A percentile compares a stretch with the other conserved stretches of the same genome.
These are phyloP conservation scores for Cadophora sp. DNA, from an alignment of 2,329 filamentous ascomycete species.

Conservation along the genomic window DNA sequence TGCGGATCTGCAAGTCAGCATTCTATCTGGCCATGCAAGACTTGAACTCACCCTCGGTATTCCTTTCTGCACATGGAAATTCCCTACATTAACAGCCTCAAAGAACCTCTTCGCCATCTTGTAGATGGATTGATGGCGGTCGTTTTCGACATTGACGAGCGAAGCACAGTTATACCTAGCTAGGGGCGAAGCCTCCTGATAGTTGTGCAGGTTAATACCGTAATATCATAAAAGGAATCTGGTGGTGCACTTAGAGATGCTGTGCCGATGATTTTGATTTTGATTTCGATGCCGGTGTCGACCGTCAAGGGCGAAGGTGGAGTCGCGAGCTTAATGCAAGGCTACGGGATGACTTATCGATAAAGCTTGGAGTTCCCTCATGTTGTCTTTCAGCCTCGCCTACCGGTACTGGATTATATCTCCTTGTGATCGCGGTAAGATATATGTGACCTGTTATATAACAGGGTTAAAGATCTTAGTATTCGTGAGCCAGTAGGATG, in stretches of 20 bases:
- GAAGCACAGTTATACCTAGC: not conserved
- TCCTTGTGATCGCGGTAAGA: not conserved
- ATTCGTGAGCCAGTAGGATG: not conserved
- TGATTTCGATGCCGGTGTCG: too few relatives aligned
- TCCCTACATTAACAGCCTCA: slow-evolving; percentile 29
- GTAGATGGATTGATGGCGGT: not conserved
- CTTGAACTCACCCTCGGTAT: not conserved
- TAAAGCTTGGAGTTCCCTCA: not conserved
- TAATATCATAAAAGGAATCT: not conserved
- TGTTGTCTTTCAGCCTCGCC: not conserved
- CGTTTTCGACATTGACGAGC: slow-evolving; percentile 5
- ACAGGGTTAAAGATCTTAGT: not conserved
- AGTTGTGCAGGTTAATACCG: not conserved
- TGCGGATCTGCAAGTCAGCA: not conserved
- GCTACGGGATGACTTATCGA: not conserved
- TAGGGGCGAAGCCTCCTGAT: not conserved
- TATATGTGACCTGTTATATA: not conserved
- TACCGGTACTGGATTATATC: not conserved
- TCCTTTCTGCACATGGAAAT: slow-evolving; percentile 28
- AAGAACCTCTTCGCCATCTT: slow-evolving; percentile 16
- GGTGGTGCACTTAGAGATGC: not conserved
- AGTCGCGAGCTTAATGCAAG: not conserved
- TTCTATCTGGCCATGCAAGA: not conserved
- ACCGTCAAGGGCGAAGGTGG: not conserved
- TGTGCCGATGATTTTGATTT: not conserved